Evolutionary conservation across 768 basidiomycete genomes (phyloP).

Genomic region (Rhizopogon salebrosus): DNA sequence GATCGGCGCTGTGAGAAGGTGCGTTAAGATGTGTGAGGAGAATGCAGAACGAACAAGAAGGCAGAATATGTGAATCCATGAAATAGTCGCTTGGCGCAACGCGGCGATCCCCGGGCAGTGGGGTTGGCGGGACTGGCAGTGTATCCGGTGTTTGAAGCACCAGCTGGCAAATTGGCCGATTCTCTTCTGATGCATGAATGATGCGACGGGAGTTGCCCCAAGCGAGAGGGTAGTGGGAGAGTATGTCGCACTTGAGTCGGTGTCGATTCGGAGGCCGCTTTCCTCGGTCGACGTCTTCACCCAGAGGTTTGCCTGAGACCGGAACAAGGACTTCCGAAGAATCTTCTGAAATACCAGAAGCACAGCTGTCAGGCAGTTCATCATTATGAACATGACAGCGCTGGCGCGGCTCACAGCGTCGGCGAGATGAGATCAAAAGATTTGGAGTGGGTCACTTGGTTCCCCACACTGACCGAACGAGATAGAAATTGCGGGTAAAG

Average conservation of each 20-base stretch:
- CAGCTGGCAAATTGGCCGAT: too few relatives aligned
- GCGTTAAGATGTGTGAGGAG: too few relatives aligned
- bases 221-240: not conserved
- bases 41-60: too few relatives aligned
- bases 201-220: constrained; percentile 1
- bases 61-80: too few relatives aligned
- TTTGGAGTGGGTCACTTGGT: constrained; percentile 4
- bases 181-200: too few relatives aligned
- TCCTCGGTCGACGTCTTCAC: not conserved
- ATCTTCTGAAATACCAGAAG: not conserved
- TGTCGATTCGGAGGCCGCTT: too few relatives aligned
- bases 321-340: not conserved
- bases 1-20: too few relatives aligned
- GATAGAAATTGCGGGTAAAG: not conserved
- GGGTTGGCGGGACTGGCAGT: too few relatives aligned
- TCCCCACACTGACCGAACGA: not conserved
- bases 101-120: too few relatives aligned
- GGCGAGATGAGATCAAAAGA: constrained; percentile 2
- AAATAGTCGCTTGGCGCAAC: too few relatives aligned
- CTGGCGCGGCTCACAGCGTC: not conserved
- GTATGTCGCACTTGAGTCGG: not conserved
- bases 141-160: too few relatives aligned
- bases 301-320: not conserved
- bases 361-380: not conserved
- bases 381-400: not conserved